Percentiles rank a stretch among this genome's conserved stretches.
phyloP scores from a whole-genome alignment of 1,284 basidiomycete genomes.

The Trichosporon faecale region DNA sequence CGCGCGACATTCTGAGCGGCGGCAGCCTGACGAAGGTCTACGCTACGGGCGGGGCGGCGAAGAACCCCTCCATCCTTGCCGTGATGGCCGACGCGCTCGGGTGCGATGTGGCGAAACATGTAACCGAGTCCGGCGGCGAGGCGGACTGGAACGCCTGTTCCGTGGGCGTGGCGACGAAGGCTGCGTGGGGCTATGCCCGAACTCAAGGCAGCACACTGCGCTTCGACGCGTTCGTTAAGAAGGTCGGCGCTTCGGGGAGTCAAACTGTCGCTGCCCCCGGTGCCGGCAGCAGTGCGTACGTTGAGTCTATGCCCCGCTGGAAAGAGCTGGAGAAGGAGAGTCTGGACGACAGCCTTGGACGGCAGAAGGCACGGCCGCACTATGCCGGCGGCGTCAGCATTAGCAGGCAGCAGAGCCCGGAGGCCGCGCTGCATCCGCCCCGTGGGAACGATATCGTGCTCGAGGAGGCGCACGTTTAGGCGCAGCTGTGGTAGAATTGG shows the following conservation, averaged over 20 bases:
- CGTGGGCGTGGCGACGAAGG: constrained; percentile 50
- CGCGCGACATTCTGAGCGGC: constrained; percentile 60
- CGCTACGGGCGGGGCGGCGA: constrained; percentile 74
- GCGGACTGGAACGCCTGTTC: constrained; percentile 47
- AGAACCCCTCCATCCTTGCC: constrained; percentile 70
- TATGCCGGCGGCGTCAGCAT: neutral
- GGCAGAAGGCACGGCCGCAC: neutral
- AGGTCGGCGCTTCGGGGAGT: constrained; percentile 29
- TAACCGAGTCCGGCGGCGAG: constrained; percentile 26
- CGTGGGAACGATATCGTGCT: neutral
- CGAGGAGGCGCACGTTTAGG: neutral
- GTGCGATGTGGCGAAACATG: constrained; percentile 60
- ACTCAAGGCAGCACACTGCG: neutral
- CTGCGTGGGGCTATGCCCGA: constrained; percentile 48
- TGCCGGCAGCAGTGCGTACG: constrained; percentile 27
- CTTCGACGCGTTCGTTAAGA: constrained; percentile 25
- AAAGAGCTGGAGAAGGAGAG: constrained; percentile 29
- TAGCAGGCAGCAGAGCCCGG: neutral
- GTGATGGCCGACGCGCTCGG: constrained; percentile 74
- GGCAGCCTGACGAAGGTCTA: constrained; percentile 66
- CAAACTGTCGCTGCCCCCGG: constrained; percentile 33
- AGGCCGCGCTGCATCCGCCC: neutral
- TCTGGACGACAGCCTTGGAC: neutral
- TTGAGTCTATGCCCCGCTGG: constrained; percentile 33
- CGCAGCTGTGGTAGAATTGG: neutral